Evolutionary conservation across 441 rosid genomes (phyloP).

Genomic region (Breynia disticha): DNA sequence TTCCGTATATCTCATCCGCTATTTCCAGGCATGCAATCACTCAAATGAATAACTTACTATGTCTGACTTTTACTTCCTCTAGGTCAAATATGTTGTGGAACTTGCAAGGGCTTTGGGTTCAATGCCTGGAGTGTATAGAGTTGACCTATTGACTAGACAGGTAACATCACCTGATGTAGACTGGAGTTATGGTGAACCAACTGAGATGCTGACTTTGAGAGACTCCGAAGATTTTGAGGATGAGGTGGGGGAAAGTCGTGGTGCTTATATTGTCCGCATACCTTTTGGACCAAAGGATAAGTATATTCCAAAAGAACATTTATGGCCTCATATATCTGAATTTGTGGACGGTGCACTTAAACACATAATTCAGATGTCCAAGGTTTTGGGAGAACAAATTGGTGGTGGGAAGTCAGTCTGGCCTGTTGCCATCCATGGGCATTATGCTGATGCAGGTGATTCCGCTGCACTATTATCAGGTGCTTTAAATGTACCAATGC

Average conservation of each 20-base stretch:
- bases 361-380: conserved; percentile 78
- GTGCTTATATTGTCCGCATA: conserved; percentile 84
- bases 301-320: conserved; percentile 72
- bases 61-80: conserved; percentile 12
- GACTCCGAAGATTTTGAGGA: conserved; percentile 33
- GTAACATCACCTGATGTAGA: conserved; percentile 80
- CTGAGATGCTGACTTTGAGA: conserved; percentile 67
- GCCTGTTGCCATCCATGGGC: conserved; percentile 98
- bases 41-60: not conserved
- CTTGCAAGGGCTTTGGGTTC: conserved; percentile 93
- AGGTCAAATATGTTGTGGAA: conserved; percentile 99
- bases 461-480: conserved; percentile 91
- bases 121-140: conserved; percentile 93
- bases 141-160: conserved; percentile 90
- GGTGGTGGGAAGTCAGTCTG: conserved; percentile 68
- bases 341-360: conserved; percentile 89
- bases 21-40: conserved; percentile 2
- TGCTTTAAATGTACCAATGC: conserved; percentile 91
- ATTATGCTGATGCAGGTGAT: conserved; percentile 96
- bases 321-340: conserved; percentile 93
- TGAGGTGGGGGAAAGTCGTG: conserved; percentile 86
- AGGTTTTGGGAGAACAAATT: conserved; percentile 73
- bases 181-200: conserved; percentile 80
- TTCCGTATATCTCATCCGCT: not conserved
- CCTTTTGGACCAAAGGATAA: conserved; percentile 92